Evolutionary conservation across 1,139 yeast genomes (phyloP).

Genomic region (Protomyces lactucae-debilis): DNA sequence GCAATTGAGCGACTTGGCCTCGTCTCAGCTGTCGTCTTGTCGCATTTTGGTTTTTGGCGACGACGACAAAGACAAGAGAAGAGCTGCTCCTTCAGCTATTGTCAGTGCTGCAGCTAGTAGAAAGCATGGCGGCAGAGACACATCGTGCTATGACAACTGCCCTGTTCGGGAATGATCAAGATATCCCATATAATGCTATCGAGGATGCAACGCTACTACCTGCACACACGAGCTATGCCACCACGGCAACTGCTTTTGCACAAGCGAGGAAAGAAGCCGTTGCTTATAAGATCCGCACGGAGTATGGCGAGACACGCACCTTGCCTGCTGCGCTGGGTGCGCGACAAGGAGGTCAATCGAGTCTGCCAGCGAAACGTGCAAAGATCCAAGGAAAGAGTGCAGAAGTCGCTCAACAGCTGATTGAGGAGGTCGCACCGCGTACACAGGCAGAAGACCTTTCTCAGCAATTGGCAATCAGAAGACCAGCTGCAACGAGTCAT

Average conservation of each 20-base stretch:
- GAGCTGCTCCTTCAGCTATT: background rate
- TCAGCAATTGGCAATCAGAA: conserved; percentile 8
- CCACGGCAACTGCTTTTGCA: background rate
- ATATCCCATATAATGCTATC: background rate
- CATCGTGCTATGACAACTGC: too few species aligned
- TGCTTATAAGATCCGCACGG: background rate
- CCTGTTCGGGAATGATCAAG: background rate
- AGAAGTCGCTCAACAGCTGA: conserved; percentile 20
- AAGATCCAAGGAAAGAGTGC: conserved; percentile 23
- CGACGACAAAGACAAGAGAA: background rate
- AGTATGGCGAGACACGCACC: background rate
- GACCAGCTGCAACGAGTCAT: background rate
- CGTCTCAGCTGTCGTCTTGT: background rate
- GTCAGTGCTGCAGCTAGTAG: background rate
- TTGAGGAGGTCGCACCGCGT: conserved; percentile 33
- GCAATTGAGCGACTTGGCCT: background rate
- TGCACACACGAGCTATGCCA: background rate
- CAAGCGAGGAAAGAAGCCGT: background rate
- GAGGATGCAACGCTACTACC: background rate
- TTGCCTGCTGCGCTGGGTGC: background rate
- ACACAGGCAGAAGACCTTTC: conserved; percentile 27
- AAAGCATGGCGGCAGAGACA: too few species aligned
- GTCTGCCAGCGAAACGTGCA: conserved; percentile 15
- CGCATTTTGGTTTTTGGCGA: background rate
- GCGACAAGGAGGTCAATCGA: background rate